These are phyloP conservation scores for Gossypium thurberi DNA, from an alignment of 345 rosid genomes.

Conservation along the genomic window DNA sequence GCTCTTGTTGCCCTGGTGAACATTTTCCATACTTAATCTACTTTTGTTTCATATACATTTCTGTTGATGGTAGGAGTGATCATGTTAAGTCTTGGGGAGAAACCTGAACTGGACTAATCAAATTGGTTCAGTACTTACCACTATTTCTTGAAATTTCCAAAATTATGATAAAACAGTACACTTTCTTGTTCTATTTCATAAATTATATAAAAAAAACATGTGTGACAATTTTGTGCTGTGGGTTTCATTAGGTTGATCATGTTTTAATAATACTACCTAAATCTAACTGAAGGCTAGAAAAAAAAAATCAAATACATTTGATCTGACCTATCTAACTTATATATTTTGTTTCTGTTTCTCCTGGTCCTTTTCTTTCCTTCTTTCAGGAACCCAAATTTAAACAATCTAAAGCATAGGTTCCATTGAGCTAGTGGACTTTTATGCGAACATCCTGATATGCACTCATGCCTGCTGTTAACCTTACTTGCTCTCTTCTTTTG, in stretches of 20 bases:
- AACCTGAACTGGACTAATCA: neutral
- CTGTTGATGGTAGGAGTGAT: neutral
- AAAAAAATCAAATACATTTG: neutral
- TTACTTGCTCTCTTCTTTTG: neutral
- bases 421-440: neutral
- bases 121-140: neutral
- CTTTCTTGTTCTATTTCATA: neutral
- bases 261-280: neutral
- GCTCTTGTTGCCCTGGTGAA: neutral
- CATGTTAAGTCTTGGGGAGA: neutral
- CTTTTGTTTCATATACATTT: neutral
- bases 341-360: neutral
- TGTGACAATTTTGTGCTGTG: neutral
- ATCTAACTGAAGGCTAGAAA: neutral
- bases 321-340: neutral
- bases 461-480: neutral
- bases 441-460: neutral
- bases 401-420: neutral
- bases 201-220: neutral
- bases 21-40: neutral
- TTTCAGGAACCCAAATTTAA: neutral
- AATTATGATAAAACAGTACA: neutral
- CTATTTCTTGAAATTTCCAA: neutral
- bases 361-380: conserved; percentile 2
- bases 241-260: neutral